Evolutionary conservation across 139 green algal species (phyloP), one percentile per base, ranked within the genome.

Genomic region (Microglena sp.): DNA sequence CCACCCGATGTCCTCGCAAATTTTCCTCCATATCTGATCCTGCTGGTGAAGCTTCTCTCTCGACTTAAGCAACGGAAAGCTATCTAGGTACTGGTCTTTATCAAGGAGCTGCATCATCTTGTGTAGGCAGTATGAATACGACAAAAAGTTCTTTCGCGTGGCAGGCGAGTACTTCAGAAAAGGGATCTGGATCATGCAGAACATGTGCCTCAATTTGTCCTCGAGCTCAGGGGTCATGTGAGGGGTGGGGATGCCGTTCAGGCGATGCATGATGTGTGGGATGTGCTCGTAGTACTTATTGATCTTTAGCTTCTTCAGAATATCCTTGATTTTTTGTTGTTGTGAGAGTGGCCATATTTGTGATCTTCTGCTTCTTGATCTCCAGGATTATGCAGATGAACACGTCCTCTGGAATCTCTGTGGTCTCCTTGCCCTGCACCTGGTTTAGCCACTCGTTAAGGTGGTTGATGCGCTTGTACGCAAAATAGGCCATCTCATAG

Each of bases 211-310:
- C 21, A 75, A 32, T 30, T 55, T 54, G 15, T 70, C 62, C 44
- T 75, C 69, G 4, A 64, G 5, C 22, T 70, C 55, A 1, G 18
- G 35, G 0, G 55, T 2, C 5, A 75, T 50, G 1, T 29, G 29
- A 1, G 62, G 62, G 28, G 31, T 46, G 21, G 69, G 62, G 2
- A 55, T 56, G 1, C 62, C 69, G n/a, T 53, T 64, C 1, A 75
- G 43, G 1, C 32, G 29, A 11, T 57, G 15, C 3, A 60, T 67
- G 55, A 75, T 70, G 21, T 63, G 27, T 6, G 46, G 7, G 1
- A 53, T 50, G 32, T 75, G 69, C 55, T 75, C 69, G 11, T 45
- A 76, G 35, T 71, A 76, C 45, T 67, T 61, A 21, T 58, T 64
- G 33, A 65, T 46, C 5, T 45, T 18, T 15, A 76, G 55, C 33